Base-by-base conservation (phyloP, 805 yeast species). In the Phaffomyces antillensis region DNA sequence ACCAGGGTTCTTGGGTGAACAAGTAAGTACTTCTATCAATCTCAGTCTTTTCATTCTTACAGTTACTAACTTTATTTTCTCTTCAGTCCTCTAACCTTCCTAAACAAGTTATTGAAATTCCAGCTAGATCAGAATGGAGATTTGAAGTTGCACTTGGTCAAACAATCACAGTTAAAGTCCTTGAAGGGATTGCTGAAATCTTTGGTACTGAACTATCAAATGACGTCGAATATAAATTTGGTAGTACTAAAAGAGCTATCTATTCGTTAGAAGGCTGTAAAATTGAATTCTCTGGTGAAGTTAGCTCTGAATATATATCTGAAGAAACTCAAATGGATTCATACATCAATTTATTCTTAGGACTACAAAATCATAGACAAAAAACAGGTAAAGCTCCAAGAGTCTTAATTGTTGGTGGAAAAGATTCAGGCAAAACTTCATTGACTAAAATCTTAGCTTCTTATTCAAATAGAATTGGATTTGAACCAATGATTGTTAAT, bases 191-290 rank as follows among this genome's bases (percentile, higher is more conserved):
- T 3, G 96, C 87, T 2, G 99, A 93, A 65, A 76, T 89, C 10
- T 87, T 84, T 63, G 99, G 99, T 23, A 87, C 96, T 3, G 99
- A 93, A 61, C 73, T 93, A 23, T 86, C 96, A 3, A 68, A 73
- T 37, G 86, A 84, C 46, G 70, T 73, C 1, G 85, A 79, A 20
- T 83, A 79, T 54, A 59, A 64, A 4, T 80, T 86, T 55, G 62
- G 66, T 24, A 82, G 81, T 8, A 65, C 73, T 48, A 77, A 77
- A 43, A 65, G 76, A 5, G 76, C 82, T 13, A 55, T 85, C 1
- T 77, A 67, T 48, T 73, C 89, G 2, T 77, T 77, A 51, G 77
- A 76, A 32, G 96, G 96, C 5, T 79, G 87, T 54, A 68, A 62
- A 33, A 44, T 90, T 7, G 51, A 59, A 51, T 52, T 61, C 58